Conservation (phyloP, 75 land plant species). For the Ceratopteris richardii region DNA sequence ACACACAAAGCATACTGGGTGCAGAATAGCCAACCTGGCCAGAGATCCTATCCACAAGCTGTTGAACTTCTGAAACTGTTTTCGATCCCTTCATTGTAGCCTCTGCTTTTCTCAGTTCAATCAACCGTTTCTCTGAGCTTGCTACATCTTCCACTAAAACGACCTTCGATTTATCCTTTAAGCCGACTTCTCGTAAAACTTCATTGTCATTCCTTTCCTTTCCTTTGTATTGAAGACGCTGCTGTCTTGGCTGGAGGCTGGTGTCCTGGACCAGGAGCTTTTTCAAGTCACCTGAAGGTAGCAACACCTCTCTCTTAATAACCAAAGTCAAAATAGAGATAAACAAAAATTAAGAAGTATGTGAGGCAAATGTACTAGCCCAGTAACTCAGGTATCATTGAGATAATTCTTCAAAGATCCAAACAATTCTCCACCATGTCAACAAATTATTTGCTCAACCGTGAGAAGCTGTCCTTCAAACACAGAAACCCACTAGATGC, state of each 20-base stretch:
- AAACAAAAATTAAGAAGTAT: too few relatives aligned
- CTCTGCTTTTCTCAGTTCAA: conserved; percentile 58
- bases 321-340: too few relatives aligned
- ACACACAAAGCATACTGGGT: too few relatives aligned
- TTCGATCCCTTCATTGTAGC: conserved; percentile 43
- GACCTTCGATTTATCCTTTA: conserved; percentile 65
- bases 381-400: too few relatives aligned
- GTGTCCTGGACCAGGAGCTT: conserved; percentile 54
- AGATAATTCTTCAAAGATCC: too few relatives aligned
- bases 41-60: conserved; percentile 57
- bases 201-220: conserved; percentile 58
- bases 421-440: too few relatives aligned
- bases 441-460: too few relatives aligned
- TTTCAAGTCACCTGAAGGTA: conserved; percentile 65
- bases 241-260: conserved; percentile 58
- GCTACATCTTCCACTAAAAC: conserved; percentile 64
- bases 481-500: too few relatives aligned
- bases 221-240: conserved; percentile 62
- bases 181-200: conserved; percentile 56
- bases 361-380: too few relatives aligned
- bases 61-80: conserved; percentile 38
- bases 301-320: too few relatives aligned
- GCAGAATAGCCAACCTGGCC: conserved; percentile 37
- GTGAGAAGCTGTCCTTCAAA: too few relatives aligned
- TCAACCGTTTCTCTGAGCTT: conserved; percentile 50